These are phyloP conservation scores for Fragilariopsis cylindrus DNA, from an alignment of 108 stramenopile genomes.

Conservation along the genomic window DNA sequence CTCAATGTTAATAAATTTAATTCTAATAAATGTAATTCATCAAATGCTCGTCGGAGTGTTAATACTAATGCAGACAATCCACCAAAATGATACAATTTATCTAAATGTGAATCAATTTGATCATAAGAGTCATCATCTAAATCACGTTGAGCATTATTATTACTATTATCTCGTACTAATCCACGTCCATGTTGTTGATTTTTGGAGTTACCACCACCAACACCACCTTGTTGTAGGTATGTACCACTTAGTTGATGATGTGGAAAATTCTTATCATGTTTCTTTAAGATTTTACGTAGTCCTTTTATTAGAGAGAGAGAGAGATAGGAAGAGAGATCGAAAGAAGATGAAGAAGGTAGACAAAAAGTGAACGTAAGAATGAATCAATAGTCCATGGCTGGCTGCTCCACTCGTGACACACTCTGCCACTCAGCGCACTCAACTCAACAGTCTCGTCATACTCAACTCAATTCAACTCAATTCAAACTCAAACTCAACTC, in stretches of 20 bases:
- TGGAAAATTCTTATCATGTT: conserved; percentile 71
- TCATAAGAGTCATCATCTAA: conserved; percentile 1
- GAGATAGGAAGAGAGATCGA: conserved; percentile 25
- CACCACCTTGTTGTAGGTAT: conserved; percentile 6
- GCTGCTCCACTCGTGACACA: no score
- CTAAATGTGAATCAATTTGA: conserved; percentile 23
- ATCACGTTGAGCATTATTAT: no score
- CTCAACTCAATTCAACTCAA: no score
- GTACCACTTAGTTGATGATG: conserved; percentile 2
- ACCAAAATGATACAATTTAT: conserved; percentile 40
- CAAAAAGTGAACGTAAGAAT: no score
- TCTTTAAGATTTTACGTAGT: conserved; percentile 81
- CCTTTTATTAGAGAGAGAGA: conserved; percentile 36
- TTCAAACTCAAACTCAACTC: no score
- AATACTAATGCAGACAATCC: conserved; percentile 38
- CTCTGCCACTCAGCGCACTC: no score
- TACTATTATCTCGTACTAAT: neutral
- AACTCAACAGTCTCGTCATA: no score
- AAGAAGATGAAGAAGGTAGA: no score
- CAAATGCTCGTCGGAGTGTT: conserved; percentile 37
- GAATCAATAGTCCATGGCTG: no score
- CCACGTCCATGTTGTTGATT: neutral
- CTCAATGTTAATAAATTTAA: conserved; percentile 13
- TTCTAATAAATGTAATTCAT: conserved; percentile 35
- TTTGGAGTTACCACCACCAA: conserved; percentile 4